These are phyloP conservation scores for Prunus salicina DNA, from an alignment of 306 rosid species.

Conservation along the genomic window DNA sequence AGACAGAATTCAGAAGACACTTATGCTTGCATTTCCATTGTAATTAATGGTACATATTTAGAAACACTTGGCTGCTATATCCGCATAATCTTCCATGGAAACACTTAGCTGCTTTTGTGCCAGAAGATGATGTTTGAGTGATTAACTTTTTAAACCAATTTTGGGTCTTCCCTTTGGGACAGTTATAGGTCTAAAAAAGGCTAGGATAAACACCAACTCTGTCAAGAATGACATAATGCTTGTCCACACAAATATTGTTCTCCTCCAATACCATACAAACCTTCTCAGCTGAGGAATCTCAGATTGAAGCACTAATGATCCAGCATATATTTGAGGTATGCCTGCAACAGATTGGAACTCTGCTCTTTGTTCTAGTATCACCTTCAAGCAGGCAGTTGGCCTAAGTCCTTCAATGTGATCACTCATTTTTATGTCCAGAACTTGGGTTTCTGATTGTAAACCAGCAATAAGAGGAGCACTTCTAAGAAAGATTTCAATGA, in stretches of 20 bases:
- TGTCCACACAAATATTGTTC: slow-evolving; percentile 24
- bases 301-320: slow-evolving; percentile 14
- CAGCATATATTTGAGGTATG: slow-evolving; percentile 19
- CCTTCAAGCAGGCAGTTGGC: slow-evolving; percentile 23
- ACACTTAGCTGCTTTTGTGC: neutral
- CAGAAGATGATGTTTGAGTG: neutral
- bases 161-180: slow-evolving; percentile 1
- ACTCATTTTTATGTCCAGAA: slow-evolving; percentile 15
- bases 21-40: neutral
- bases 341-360: slow-evolving; percentile 9
- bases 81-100: neutral
- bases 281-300: slow-evolving; percentile 20
- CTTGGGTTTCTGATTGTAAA: slow-evolving; percentile 29
- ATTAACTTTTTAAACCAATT: neutral
- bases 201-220: slow-evolving; percentile 16
- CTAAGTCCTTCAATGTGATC: slow-evolving; percentile 15
- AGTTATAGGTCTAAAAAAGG: neutral
- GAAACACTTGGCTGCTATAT: neutral
- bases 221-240: slow-evolving; percentile 14
- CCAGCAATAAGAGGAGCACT: slow-evolving; percentile 22
- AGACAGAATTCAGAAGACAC: neutral
- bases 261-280: slow-evolving; percentile 26
- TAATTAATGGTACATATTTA: neutral
- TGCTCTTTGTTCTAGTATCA: slow-evolving; percentile 25
- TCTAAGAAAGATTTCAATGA: slow-evolving; percentile 7